Evolutionary conservation across 2,329 filamentous ascomycete species (phyloP), one percentile per base, ranked within the genome.

Genomic region (Cytospora paraplurivora): DNA sequence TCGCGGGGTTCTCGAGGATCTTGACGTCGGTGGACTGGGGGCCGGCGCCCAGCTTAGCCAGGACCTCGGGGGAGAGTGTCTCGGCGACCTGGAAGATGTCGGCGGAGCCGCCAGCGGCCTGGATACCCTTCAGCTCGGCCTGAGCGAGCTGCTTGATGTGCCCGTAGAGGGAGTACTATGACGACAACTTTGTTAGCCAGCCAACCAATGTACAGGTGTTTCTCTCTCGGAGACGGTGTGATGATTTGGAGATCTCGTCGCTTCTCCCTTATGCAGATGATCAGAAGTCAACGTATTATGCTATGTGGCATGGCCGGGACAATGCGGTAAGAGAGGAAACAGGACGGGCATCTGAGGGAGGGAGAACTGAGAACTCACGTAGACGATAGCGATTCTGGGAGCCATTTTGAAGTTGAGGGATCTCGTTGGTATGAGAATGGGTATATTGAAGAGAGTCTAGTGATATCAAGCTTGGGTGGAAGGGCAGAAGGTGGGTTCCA

Each of bases 321-420:
- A 27, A 27, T 61, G 33, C 13, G 27, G 19, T 52, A n/a, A 3
- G n/a, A 35, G 5, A 19, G 35, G 19, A 8, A 37, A n/a, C n/a
- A 17, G 17, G 37, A n/a, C 55, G 12, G 7, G 67, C 56, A 56
- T 47, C 62, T 64, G 19, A 41, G 50, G 59, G 38, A 44, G 63
- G 47, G 58, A 62, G 50, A 56, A 59, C 56, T 60, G 66, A 55
- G 59, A 54, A 85, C 90, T 71, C 83, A 93, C 91, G 78, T 87
- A 96, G 76, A 97, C 87, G 79, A 97, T 95, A 72, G 93, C 93
- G 75, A 97, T 86, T 83, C 92, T 96, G 77, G 91, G 91, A 80
- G 91, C 91, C 92, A 96, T 96, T 73, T 72, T 84, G 82, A 73
- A 63, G 67, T 62, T 38, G 68, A 55, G 66, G 57, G 59, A 13